Conservation (phyloP, 352 stramenopile species). For the Pythium phragmitis region DNA sequence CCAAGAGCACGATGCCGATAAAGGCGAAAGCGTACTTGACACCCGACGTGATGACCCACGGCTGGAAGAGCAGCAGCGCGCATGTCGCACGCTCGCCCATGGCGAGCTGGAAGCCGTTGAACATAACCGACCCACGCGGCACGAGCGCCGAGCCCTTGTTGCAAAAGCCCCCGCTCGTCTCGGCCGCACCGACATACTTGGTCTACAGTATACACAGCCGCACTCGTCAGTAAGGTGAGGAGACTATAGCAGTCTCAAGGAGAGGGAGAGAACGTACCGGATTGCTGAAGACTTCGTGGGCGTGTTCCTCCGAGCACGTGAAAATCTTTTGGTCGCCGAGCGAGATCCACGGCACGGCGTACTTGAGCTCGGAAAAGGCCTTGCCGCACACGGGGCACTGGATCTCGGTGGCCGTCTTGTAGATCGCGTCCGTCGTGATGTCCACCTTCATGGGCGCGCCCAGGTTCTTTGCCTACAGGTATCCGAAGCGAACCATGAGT, state of each 20-base stretch:
- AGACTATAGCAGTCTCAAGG: not conserved
- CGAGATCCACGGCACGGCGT: slow-evolving; percentile 72
- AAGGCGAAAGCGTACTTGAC: slow-evolving; percentile 83
- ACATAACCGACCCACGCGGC: slow-evolving; percentile 70
- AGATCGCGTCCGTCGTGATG: slow-evolving; percentile 59
- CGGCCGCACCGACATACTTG: slow-evolving; percentile 13
- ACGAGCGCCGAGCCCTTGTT: slow-evolving; percentile 37
- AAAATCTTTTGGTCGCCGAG: slow-evolving; percentile 42
- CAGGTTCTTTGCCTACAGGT: slow-evolving; percentile 40
- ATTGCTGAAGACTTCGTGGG: slow-evolving; percentile 29
- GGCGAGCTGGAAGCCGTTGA: slow-evolving; percentile 54
- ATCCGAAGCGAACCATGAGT: no score
- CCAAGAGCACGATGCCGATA: slow-evolving; percentile 62
- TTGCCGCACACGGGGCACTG: slow-evolving; percentile 58
- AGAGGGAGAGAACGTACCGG: slow-evolving; percentile 13
- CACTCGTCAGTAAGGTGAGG: not conserved
- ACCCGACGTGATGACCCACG: slow-evolving; percentile 60
- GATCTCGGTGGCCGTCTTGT: slow-evolving; percentile 70
- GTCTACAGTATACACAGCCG: not conserved
- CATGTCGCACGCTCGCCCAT: slow-evolving; percentile 62
- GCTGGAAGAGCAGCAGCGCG: slow-evolving; percentile 76
- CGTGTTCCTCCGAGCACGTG: slow-evolving; percentile 28
- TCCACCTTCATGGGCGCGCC: slow-evolving; percentile 42
- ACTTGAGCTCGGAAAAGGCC: slow-evolving; percentile 64
- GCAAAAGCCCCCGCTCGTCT: slow-evolving; percentile 46